Percentiles rank a stretch among this genome's conserved stretches.
Evolutionary conservation across 2,329 filamentous ascomycete species (phyloP).

Genomic region (Botryosphaeria dothidea): DNA sequence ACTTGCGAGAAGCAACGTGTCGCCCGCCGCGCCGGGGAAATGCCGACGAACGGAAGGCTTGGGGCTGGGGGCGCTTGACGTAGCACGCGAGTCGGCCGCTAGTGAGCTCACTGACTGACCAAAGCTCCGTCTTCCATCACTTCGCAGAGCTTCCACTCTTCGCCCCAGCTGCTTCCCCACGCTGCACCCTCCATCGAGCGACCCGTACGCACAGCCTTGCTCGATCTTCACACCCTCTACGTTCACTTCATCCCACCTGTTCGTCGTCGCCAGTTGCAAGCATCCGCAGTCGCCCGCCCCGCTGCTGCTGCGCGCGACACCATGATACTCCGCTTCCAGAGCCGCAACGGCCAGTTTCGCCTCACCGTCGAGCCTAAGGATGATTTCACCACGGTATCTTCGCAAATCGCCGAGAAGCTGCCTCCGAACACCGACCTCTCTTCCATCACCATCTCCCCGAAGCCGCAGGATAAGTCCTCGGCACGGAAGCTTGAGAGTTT

Average conservation of each 20-base stretch:
- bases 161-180: background rate
- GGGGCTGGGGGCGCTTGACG: constrained; percentile 1
- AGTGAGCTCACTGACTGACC: background rate
- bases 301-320: background rate
- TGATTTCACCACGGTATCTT: constrained; percentile 64
- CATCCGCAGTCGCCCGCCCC: constrained; percentile 13
- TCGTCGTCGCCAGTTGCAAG: background rate
- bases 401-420: constrained; percentile 60
- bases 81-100: constrained; percentile 13
- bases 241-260: background rate
- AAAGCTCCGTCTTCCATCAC: background rate
- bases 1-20: constrained; percentile 14
- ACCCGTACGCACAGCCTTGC: background rate
- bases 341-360: constrained; percentile 90
- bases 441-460: constrained; percentile 60
- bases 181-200: background rate
- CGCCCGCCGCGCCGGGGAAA: background rate
- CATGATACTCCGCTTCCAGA: constrained; percentile 86
- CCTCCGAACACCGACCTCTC: constrained; percentile 56
- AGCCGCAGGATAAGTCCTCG: constrained; percentile 44
- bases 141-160: background rate
- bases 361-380: constrained; percentile 74
- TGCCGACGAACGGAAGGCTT: background rate
- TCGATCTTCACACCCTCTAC: background rate
- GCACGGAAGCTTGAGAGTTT: constrained; percentile 56